Conservation (phyloP, 192 early-diverging fungal species). For the Chytriomyces confervae region DNA sequence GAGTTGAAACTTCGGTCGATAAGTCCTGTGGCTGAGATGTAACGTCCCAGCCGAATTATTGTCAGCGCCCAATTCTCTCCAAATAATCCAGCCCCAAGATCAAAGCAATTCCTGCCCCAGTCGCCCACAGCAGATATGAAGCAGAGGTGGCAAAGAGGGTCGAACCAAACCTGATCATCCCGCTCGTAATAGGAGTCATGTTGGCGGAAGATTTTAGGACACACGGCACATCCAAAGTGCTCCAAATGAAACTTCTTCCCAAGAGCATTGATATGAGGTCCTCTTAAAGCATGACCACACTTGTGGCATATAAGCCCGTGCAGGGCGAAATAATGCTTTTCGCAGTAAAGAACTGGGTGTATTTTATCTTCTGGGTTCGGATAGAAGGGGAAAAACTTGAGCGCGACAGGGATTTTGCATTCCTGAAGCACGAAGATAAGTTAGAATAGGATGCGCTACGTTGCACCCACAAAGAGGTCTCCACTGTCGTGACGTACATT, state of each 20-base stretch:
- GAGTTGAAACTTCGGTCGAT: too few relatives aligned
- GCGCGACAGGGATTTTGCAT: slow-evolving; percentile 76
- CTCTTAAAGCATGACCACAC: slow-evolving; percentile 87
- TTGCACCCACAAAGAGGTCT: not conserved
- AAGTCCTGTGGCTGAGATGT: too few relatives aligned
- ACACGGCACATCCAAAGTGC: slow-evolving; percentile 96
- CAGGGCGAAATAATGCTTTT: slow-evolving; percentile 86
- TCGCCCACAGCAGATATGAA: too few relatives aligned
- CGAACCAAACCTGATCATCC: slow-evolving; percentile 66
- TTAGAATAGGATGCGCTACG: not conserved
- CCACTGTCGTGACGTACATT: slow-evolving; percentile 65
- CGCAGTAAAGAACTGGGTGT: slow-evolving; percentile 67
- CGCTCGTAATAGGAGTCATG: slow-evolving; percentile 97
- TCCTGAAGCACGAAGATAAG: slow-evolving; percentile 57
- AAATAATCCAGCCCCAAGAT: too few relatives aligned
- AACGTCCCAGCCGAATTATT: too few relatives aligned
- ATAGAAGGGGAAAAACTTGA: slow-evolving; percentile 84
- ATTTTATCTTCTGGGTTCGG: not conserved
- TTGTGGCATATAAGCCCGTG: slow-evolving; percentile 83
- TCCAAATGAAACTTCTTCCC: slow-evolving; percentile 93
- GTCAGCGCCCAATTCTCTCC: too few relatives aligned
- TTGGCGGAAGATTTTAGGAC: slow-evolving; percentile 89
- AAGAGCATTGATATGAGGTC: slow-evolving; percentile 90
- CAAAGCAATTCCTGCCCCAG: too few relatives aligned
- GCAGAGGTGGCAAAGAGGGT: not conserved